Evolutionary conservation across 495 filamentous ascomycete genomes (phyloP), one percentile per base, ranked within the genome.

Genomic region (Thozetella sp.): DNA sequence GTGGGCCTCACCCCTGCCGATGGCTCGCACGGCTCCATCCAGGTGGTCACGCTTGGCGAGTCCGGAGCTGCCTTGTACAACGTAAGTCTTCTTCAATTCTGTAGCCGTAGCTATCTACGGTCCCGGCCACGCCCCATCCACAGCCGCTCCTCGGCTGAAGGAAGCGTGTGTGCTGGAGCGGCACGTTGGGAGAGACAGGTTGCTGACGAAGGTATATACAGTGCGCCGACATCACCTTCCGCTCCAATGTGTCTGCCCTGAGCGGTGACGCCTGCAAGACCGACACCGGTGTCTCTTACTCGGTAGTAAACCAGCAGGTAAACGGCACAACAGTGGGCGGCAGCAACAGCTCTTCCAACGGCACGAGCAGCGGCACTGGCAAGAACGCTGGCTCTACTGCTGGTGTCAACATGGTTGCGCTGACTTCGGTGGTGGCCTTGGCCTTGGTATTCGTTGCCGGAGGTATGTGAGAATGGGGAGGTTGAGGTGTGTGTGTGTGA

Each of bases 201-300:
- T 24, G 54, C 54, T 56, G 23, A 56, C n/a, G n/a, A n/a, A n/a
- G 12, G 2, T 26, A 23, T n/a, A 45, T 13, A 52, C 50, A 87
- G 85, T 89, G 87, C 64, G 85, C 86, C 56, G 87, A 90, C 58
- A 83, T 89, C 62, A 80, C 74, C 15, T 87, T 89, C 73, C 71
- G 71, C 22, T 58, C 72, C 48, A 68, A 72, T 12, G 86, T 80
- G 3, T 64, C 58, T 15, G 30, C 67, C 2, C 75, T 82, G 17
- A 53, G 57, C 3, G 74, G 63, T n/a, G 68, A 71, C 22, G 54
- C 69, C 12, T 89, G 86, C 71, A 68, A 68, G 54, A 87, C 82
- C 48, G 71, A 72, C 22, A 76, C 78, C 6, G 75, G 71, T 1
- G 57, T 79, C n/a, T 55, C 56, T 12, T 53, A 34, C 20, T 55